Conservation (phyloP, 805 yeast species). For the Candida incommunis region DNA sequence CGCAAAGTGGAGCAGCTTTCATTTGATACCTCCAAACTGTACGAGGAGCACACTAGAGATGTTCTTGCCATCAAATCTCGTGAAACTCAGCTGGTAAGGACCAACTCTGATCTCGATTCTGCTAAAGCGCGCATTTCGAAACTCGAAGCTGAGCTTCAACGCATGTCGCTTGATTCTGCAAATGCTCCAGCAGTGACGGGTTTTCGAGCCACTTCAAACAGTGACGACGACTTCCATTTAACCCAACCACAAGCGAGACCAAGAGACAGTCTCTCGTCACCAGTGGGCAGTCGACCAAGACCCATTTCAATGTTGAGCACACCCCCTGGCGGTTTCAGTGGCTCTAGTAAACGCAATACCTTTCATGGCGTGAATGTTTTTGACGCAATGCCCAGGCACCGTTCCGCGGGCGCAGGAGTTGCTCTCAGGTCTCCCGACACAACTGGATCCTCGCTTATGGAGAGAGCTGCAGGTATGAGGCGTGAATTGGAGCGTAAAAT, state of each 20-base stretch:
- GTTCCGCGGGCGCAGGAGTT: neutral
- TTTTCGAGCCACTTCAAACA: neutral
- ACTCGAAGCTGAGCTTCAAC: constrained; percentile 34
- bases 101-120: constrained; percentile 47
- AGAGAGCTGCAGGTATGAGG: neutral
- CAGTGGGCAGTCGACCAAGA: neutral
- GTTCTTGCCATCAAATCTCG: constrained; percentile 44
- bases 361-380: neutral
- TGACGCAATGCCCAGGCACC: neutral
- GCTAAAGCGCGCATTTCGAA: constrained; percentile 38
- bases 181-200: too few species aligned
- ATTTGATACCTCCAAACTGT: constrained; percentile 20
- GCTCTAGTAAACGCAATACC: neutral
- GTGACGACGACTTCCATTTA: neutral
- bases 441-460: neutral
- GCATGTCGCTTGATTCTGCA: too few species aligned
- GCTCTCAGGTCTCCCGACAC: neutral
- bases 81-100: constrained; percentile 52
- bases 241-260: neutral
- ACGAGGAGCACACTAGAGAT: constrained; percentile 37
- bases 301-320: neutral
- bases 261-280: neutral
- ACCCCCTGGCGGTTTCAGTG: neutral
- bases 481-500: neutral
- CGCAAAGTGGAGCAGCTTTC: constrained; percentile 21